phyloP scores from a whole-genome alignment of 257 asterid species.

The Solanum raphanifolium region DNA sequence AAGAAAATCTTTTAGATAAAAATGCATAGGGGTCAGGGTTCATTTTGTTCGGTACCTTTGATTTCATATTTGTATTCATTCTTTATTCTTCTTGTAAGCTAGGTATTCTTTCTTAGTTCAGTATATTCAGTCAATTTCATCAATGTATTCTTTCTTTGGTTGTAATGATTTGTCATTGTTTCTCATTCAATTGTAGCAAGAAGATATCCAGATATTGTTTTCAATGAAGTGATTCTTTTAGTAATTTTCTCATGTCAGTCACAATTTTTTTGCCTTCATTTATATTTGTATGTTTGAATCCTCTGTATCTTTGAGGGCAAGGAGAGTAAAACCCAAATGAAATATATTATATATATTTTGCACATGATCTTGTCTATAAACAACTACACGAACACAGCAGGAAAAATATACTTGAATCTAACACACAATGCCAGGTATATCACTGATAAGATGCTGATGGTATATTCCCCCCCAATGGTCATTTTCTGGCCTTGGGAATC shows the following conservation, averaged over 20 bases:
- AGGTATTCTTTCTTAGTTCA: background rate
- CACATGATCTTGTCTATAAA: background rate
- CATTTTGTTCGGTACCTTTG: background rate
- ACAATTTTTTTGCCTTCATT: background rate
- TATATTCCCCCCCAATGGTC: background rate
- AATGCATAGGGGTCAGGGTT: background rate
- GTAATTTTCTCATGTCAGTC: background rate
- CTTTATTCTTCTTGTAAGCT: background rate
- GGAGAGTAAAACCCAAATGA: background rate
- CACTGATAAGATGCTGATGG: background rate
- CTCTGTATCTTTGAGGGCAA: background rate
- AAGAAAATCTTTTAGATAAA: background rate
- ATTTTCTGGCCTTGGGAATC: constrained; percentile 21
- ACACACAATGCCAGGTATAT: background rate
- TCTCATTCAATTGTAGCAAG: background rate
- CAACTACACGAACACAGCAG: background rate
- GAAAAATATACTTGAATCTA: background rate
- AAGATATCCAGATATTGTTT: background rate
- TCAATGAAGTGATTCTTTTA: background rate
- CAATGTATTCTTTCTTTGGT: background rate
- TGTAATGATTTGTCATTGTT: background rate
- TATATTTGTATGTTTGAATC: background rate
- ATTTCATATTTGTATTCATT: background rate
- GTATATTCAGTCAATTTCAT: background rate
- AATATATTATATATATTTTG: background rate